A percentile compares a stretch with the other conserved stretches of the same genome.
Conservation (phyloP, 345 rosid genomes). For the Acer campestre region DNA sequence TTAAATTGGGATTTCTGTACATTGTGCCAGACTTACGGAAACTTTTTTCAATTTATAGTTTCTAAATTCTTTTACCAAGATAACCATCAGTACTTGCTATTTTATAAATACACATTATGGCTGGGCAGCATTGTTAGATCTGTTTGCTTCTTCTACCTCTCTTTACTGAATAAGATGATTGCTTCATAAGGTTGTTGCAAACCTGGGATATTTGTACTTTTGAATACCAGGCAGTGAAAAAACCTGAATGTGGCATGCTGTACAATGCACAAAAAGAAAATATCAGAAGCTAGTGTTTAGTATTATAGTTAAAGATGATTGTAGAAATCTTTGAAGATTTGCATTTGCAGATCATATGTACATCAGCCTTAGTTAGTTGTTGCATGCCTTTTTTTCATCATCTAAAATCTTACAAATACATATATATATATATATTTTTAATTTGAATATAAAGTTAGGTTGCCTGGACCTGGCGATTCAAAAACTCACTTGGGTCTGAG, state of each 20-base stretch:
- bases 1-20: neutral
- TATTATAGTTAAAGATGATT: too few species aligned
- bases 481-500: neutral
- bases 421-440: too few species aligned
- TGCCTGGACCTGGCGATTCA: neutral
- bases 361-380: neutral
- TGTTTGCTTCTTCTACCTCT: conserved; percentile 2
- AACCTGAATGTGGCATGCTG: too few species aligned
- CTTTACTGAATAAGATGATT: neutral
- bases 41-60: neutral
- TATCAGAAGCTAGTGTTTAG: too few species aligned
- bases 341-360: too few species aligned
- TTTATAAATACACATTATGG: neutral
- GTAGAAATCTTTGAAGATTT: too few species aligned
- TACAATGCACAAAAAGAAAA: too few species aligned
- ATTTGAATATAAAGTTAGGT: neutral
- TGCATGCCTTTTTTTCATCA: neutral
- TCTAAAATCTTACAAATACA: neutral
- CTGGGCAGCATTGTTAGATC: neutral
- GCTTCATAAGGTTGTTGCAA: neutral
- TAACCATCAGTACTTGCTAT: neutral
- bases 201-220: neutral
- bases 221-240: neutral
- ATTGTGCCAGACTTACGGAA: neutral
- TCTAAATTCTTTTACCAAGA: neutral